phyloP scores from a whole-genome alignment of 139 green algal genomes.

The Coelastrella sp. region DNA sequence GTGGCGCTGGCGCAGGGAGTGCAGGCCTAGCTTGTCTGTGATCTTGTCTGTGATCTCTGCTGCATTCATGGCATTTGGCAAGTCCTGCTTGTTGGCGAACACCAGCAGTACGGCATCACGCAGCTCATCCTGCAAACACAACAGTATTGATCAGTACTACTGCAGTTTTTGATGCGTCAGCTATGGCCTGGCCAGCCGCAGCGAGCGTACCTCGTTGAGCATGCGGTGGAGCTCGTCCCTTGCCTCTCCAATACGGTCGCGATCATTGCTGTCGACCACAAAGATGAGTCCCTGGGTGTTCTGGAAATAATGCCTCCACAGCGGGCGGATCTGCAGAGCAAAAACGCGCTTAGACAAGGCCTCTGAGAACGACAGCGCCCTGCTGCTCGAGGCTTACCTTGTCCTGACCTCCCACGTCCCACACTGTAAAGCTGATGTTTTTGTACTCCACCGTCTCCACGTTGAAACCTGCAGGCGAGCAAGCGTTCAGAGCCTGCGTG shows the following conservation, averaged over 20 bases:
- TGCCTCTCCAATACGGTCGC: slow-evolving; percentile 95
- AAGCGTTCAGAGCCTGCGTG: background rate
- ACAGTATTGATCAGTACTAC: background rate
- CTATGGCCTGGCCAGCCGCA: background rate
- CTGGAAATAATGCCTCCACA: slow-evolving; percentile 98
- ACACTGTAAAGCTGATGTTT: slow-evolving; percentile 98
- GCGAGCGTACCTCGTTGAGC: slow-evolving; percentile 91
- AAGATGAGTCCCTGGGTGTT: slow-evolving; percentile 99
- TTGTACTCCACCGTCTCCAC: slow-evolving; percentile 99
- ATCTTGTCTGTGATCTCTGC: slow-evolving; percentile 99
- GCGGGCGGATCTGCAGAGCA: slow-evolving; percentile 61
- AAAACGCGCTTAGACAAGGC: background rate
- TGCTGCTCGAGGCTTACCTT: slow-evolving; percentile 78
- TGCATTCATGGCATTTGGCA: slow-evolving; percentile 99
- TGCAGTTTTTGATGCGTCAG: background rate
- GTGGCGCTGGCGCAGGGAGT: slow-evolving; percentile 95
- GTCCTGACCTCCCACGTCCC: slow-evolving; percentile 96
- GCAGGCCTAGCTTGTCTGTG: slow-evolving; percentile 98
- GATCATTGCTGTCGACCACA: slow-evolving; percentile 98
- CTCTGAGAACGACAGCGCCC: background rate
- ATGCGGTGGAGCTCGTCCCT: slow-evolving; percentile 99
- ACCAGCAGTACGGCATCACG: slow-evolving; percentile 97
- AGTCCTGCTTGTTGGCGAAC: slow-evolving; percentile 99
- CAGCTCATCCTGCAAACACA: slow-evolving; percentile 91
- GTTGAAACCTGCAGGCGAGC: slow-evolving; percentile 91